Evolutionary conservation across 352 stramenopile species (phyloP).

Genomic region (Phytopythium helicoides): DNA sequence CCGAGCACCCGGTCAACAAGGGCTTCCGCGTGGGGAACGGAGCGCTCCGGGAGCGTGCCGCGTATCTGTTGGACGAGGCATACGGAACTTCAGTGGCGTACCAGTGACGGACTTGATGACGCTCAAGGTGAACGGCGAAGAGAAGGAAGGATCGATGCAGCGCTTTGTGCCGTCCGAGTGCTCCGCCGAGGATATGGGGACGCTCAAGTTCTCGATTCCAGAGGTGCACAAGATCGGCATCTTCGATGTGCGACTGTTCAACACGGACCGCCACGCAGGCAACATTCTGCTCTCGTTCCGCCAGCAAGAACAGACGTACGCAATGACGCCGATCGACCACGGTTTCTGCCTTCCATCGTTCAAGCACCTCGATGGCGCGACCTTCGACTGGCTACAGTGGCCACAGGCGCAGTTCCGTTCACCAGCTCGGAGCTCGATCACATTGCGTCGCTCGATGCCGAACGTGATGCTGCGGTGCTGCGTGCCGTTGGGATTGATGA

Average conservation of each 20-base stretch:
- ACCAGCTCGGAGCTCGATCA: conserved; percentile 71
- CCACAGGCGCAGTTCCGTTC: conserved; percentile 87
- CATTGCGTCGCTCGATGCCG: conserved; percentile 63
- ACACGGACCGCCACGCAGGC: conserved; percentile 85
- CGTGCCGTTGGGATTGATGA: conserved; percentile 75
- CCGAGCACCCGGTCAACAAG: conserved; percentile 80
- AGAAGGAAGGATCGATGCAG: conserved; percentile 87
- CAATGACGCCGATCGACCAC: conserved; percentile 88
- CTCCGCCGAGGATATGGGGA: conserved; percentile 86
- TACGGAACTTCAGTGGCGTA: conserved; percentile 84
- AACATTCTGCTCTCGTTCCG: conserved; percentile 77
- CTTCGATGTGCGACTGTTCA: conserved; percentile 86
- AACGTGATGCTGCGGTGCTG: conserved; percentile 55
- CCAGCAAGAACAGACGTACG: conserved; percentile 60
- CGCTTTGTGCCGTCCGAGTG: conserved; percentile 77
- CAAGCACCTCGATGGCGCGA: conserved; percentile 76
- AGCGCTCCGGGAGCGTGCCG: conserved; percentile 77
- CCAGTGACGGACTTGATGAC: conserved; percentile 77
- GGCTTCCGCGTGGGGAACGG: conserved; percentile 87
- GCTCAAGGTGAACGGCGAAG: conserved; percentile 51
- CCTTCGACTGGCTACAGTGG: conserved; percentile 88
- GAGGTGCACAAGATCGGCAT: conserved; percentile 91
- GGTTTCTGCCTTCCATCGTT: conserved; percentile 85
- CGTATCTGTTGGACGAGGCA: conserved; percentile 74
- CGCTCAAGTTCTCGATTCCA: conserved; percentile 78